Conservation (phyloP, 805 yeast species). For the Sporopachydermia lactativora region DNA sequence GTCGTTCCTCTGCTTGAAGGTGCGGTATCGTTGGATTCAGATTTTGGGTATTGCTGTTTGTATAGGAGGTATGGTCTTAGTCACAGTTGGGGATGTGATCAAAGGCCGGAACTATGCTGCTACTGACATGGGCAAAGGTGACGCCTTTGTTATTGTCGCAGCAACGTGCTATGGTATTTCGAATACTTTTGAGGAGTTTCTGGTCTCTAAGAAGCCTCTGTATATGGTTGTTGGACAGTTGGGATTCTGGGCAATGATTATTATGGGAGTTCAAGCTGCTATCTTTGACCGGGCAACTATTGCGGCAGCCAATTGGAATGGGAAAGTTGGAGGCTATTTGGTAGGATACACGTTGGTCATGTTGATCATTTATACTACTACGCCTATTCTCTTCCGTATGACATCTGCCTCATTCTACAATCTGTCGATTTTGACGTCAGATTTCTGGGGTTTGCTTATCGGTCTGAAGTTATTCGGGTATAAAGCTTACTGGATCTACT, state of each 20-base stretch:
- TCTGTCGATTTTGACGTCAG: constrained; percentile 27
- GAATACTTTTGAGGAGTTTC: constrained; percentile 28
- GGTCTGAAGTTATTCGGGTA: constrained; percentile 31
- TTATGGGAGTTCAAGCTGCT: constrained; percentile 29
- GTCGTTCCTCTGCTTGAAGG: constrained; percentile 26
- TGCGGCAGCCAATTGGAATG: constrained; percentile 23
- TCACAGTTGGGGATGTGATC: constrained; percentile 25
- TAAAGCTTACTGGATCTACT: constrained; percentile 30
- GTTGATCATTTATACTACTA: constrained; percentile 25
- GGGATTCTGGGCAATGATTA: constrained; percentile 27
- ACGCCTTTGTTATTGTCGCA: constrained; percentile 27
- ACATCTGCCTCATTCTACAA: constrained; percentile 33
- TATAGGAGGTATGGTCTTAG: constrained; percentile 28
- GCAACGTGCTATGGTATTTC: constrained; percentile 31
- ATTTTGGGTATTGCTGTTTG: constrained; percentile 24
- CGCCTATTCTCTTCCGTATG: constrained; percentile 29
- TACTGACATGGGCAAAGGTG: constrained; percentile 27
- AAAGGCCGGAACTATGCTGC: constrained; percentile 27
- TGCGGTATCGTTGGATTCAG: constrained; percentile 32
- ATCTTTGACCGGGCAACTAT: constrained; percentile 26
- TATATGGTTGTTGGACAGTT: constrained; percentile 30
- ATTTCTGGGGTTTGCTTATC: constrained; percentile 30
- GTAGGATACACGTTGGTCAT: constrained; percentile 27
- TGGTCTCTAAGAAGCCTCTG: constrained; percentile 29
- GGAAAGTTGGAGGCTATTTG: constrained; percentile 27